These are phyloP conservation scores for Trichophyton benhamiae DNA, from an alignment of 2,329 filamentous ascomycete genomes.

Conservation along the genomic window DNA sequence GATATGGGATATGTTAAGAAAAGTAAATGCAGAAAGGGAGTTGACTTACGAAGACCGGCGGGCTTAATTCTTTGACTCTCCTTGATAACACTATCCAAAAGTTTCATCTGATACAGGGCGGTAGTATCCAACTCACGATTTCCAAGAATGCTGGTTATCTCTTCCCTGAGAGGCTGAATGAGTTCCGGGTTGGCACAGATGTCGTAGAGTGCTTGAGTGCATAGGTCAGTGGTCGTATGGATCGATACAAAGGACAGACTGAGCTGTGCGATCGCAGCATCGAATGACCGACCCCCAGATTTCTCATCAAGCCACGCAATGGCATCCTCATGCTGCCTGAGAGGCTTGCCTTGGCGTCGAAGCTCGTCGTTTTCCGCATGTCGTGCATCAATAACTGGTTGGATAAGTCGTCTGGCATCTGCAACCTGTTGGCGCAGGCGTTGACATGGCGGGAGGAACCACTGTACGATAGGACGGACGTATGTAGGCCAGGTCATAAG, in stretches of 20 bases:
- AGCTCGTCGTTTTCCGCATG: constrained; percentile 4
- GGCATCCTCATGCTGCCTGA: constrained; percentile 13
- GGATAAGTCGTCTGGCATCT: constrained; percentile 13
- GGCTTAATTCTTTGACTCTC: constrained; percentile 27
- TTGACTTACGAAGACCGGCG: constrained; percentile 12
- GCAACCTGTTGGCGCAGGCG: constrained; percentile 8
- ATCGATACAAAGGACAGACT: constrained; percentile 16
- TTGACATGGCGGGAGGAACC: constrained; percentile 11
- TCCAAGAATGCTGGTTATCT: constrained; percentile 14
- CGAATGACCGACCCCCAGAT: constrained; percentile 16
- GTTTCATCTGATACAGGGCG: constrained; percentile 28
- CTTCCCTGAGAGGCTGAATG: constrained; percentile 14
- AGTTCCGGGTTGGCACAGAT: constrained; percentile 10
- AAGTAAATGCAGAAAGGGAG: too few relatives aligned
- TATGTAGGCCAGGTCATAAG: constrained; percentile 9
- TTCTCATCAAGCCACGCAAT: constrained; percentile 19
- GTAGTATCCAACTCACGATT: constrained; percentile 24
- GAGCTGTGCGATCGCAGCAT: constrained; percentile 15
- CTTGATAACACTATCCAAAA: constrained; percentile 35
- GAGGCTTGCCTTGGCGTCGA: constrained; percentile 8
- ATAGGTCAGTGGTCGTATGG: constrained; percentile 17
- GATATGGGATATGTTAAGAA: not conserved
- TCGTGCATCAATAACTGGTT: constrained; percentile 12
- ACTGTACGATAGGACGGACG: constrained; percentile 8
- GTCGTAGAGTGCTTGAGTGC: constrained; percentile 17